These are phyloP conservation scores for Tetracentron sinense DNA, from an alignment of 164 flowering plant species.

Conservation along the genomic window DNA sequence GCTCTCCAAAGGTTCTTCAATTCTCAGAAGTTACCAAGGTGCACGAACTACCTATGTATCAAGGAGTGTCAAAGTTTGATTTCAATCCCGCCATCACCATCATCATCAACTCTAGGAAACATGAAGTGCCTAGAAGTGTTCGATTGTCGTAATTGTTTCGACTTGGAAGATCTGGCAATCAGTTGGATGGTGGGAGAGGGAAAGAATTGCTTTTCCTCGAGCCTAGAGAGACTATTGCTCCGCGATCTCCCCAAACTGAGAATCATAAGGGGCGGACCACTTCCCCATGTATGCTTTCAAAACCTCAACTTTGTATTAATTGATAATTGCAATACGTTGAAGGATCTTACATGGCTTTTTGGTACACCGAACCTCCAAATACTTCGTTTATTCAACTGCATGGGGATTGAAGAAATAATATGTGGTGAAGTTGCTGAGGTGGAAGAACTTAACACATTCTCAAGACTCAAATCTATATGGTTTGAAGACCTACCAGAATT, in stretches of 20 bases:
- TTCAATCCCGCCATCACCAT: neutral
- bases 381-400: neutral
- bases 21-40: neutral
- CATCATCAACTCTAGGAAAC: neutral
- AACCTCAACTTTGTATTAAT: constrained; percentile 1
- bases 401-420: constrained; percentile 12
- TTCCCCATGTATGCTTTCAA: neutral
- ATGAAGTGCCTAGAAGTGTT: neutral
- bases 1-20: neutral
- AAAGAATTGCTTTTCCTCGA: neutral
- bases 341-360: constrained; percentile 13
- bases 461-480: neutral
- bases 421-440: neutral
- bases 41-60: neutral
- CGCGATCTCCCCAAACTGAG: neutral
- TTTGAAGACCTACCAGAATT: constrained; percentile 2
- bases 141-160: neutral
- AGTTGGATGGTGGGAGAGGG: neutral
- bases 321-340: constrained; percentile 2
- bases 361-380: neutral
- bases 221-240: neutral
- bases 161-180: constrained; percentile 11
- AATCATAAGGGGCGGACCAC: neutral
- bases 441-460: neutral
- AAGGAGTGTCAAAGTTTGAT: neutral